These are phyloP conservation scores for Epichloe sibirici DNA, from an alignment of 2,329 filamentous ascomycete genomes.

Conservation along the genomic window DNA sequence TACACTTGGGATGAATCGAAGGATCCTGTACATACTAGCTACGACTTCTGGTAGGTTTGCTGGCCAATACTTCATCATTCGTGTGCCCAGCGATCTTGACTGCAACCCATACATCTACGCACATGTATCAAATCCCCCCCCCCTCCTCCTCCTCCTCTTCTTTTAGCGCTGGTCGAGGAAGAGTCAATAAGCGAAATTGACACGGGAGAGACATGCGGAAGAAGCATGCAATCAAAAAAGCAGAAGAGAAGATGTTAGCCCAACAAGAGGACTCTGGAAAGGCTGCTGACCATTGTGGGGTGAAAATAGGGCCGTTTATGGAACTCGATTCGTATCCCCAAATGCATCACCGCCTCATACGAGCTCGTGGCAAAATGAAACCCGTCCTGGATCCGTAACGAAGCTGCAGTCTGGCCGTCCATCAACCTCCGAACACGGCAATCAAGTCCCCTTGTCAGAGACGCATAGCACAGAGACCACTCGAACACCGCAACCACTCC, in stretches of 20 bases:
- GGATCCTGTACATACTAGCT: conserved; percentile 52
- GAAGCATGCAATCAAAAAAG: background rate
- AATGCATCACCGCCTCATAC: conserved; percentile 35
- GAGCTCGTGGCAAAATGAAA: conserved; percentile 30
- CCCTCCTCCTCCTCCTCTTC: no score
- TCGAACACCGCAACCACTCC: conserved; percentile 2
- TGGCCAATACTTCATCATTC: background rate
- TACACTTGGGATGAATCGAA: conserved; percentile 63
- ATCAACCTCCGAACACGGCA: conserved; percentile 26
- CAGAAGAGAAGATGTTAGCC: background rate
- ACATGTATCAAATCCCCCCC: background rate
- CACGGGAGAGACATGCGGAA: background rate
- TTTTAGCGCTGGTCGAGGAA: no score
- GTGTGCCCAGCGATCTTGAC: background rate
- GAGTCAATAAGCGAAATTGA: no score
- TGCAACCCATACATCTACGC: background rate
- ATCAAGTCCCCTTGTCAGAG: conserved; percentile 15
- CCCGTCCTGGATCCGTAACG: conserved; percentile 30
- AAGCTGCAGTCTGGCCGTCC: conserved; percentile 31
- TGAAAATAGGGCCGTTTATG: conserved; percentile 48
- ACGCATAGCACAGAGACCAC: conserved; percentile 25
- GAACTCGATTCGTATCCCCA: conserved; percentile 44
- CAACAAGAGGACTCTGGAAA: background rate
- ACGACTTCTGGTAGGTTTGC: conserved; percentile 66
- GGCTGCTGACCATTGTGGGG: conserved; percentile 1